Percentiles rank a stretch among this genome's conserved stretches.
Evolutionary conservation across 495 filamentous ascomycete genomes (phyloP).

Genomic region (Lophiotrema nucula): DNA sequence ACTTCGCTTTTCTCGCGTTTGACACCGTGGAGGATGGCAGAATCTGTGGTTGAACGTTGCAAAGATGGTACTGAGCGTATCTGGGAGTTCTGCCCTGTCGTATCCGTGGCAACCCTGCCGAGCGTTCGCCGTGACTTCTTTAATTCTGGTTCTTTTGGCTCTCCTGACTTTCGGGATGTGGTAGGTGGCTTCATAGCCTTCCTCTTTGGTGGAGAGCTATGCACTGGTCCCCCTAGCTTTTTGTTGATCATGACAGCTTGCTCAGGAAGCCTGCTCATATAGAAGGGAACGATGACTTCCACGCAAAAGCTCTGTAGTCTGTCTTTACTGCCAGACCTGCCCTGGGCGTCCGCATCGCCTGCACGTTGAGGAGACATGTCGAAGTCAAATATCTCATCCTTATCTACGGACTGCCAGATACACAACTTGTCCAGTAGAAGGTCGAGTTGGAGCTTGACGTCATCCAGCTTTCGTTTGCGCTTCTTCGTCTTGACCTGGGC

Average conservation of each 20-base stretch:
- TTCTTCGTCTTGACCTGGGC: constrained; percentile 41
- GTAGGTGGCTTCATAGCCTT: constrained; percentile 45
- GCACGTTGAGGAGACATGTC: no score
- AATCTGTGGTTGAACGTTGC: constrained; percentile 68
- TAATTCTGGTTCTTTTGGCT: constrained; percentile 51
- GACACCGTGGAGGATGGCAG: constrained; percentile 50
- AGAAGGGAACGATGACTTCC: constrained; percentile 93
- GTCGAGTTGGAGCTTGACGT: constrained; percentile 69
- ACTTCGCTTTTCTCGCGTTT: constrained; percentile 67
- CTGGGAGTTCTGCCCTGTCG: constrained; percentile 42
- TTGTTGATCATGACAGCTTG: constrained; percentile 75
- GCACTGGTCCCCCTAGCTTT: constrained; percentile 77
- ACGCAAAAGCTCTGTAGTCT: constrained; percentile 77
- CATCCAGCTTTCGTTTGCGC: constrained; percentile 51
- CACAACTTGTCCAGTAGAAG: constrained; percentile 85
- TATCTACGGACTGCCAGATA: constrained; percentile 88
- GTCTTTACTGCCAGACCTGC: constrained; percentile 42
- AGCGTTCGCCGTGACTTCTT: constrained; percentile 59
- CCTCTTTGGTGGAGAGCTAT: constrained; percentile 60
- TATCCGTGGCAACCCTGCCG: constrained; percentile 68
- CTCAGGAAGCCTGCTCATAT: constrained; percentile 77
- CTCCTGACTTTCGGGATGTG: constrained; percentile 49
- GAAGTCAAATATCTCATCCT: constrained; percentile 45
- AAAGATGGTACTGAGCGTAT: constrained; percentile 46
- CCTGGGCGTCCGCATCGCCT: constrained; percentile 26